Evolutionary conservation across 169 alveolate genomes (phyloP), one percentile per base, ranked within the genome.

Genomic region (Plasmodium inui): DNA sequence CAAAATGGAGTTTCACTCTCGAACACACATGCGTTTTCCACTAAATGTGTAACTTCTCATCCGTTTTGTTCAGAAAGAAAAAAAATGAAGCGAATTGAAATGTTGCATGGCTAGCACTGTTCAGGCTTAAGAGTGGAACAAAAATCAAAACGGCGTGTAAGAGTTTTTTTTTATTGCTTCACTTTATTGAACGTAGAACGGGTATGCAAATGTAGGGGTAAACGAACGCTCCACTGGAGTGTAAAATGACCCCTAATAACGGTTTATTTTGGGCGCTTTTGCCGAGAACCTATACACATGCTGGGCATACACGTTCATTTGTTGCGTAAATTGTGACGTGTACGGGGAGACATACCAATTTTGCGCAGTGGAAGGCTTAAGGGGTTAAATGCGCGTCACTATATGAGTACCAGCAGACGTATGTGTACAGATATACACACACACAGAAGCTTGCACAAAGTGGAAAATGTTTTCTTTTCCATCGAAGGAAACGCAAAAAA

Each of bases 31-130:
- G 57, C n/a, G 57, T 46, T 46, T 12, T 46, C 57, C 57, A 46
- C 19, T 3, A 46, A 46, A 46, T 46, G 57, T 46, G 57, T 46
- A 4, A 46, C 19, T 46, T 46, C 17, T 44, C 17, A 44, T 44
- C 57, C 19, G n/a, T 46, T 46, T 46, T 46, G 19, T 12, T 12
- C 1, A 57, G 3, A 55, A 55, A 67, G 19, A 67, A 67, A 19
- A 67, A 19, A 67, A 19, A 67, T 8, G 34, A 67, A 67, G 34
- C 28, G 34, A 67, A 67, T 22, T 22, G 17, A 57, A 67, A 67
- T 26, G 34, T 67, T 67, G 12, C 76, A 67, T 67, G 76, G 76
- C 76, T 67, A n/a, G 76, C 34, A 67, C 76, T 67, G 76, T 67
- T 67, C 76, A 67, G 76, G 76, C 12, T n/a, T 1, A 61, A 61